Evolutionary conservation across 1,284 basidiomycete genomes (phyloP).

Genomic region (Trametes sp.): DNA sequence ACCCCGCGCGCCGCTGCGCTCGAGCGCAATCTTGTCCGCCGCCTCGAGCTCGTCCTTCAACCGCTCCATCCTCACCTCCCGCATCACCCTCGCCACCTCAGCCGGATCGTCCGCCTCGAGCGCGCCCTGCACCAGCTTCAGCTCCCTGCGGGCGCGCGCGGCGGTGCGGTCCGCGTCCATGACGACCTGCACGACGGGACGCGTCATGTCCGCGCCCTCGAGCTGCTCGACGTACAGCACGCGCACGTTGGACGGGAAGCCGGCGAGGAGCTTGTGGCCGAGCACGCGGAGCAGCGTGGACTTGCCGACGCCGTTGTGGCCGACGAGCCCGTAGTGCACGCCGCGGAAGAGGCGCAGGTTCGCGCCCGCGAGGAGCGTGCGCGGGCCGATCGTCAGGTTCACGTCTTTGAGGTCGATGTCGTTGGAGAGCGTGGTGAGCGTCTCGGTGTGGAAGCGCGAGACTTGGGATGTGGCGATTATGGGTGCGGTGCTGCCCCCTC

Average conservation of each 20-base stretch:
- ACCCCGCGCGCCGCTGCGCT: conserved; percentile 65
- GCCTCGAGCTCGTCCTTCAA: conserved; percentile 50
- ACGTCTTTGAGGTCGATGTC: conserved; percentile 59
- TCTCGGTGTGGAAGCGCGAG: conserved; percentile 55
- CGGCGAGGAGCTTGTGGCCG: conserved; percentile 50
- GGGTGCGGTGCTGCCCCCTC: neutral
- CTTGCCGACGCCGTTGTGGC: conserved; percentile 97
- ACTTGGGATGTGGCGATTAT: conserved; percentile 44
- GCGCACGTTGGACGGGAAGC: conserved; percentile 32
- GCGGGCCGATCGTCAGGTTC: conserved; percentile 54
- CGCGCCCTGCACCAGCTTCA: conserved; percentile 27
- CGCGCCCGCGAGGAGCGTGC: conserved; percentile 59
- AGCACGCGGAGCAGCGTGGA: conserved; percentile 96
- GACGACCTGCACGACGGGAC: conserved; percentile 27
- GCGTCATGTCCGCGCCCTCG: conserved; percentile 30
- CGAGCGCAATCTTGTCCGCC: conserved; percentile 60
- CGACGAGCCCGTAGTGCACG: conserved; percentile 74
- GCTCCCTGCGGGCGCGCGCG: conserved; percentile 25
- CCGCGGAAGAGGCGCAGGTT: conserved; percentile 60
- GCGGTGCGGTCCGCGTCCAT: conserved; percentile 29
- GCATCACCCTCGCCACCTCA: conserved; percentile 31
- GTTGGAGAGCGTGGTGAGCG: conserved; percentile 46
- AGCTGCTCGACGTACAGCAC: conserved; percentile 33
- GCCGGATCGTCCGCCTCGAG: conserved; percentile 28
- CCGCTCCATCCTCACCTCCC: conserved; percentile 35